Evolutionary conservation across 2,329 filamentous ascomycete genomes (phyloP).

Genomic region (Juglanconis sp.): DNA sequence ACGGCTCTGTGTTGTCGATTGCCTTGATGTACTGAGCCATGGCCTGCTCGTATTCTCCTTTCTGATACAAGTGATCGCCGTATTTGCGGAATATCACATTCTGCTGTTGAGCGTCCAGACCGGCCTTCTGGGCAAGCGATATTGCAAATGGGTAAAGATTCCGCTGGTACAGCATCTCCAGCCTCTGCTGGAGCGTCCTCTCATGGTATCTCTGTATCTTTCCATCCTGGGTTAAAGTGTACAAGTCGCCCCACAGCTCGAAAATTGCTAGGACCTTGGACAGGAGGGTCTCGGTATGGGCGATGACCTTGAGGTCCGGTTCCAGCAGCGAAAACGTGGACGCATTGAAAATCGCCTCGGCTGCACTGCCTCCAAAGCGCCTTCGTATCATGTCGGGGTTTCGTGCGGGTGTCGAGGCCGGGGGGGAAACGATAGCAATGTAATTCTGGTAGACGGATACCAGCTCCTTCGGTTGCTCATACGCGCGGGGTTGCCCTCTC

Average conservation of each 20-base stretch:
- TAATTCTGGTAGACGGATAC: constrained; percentile 81
- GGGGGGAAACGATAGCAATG: constrained; percentile 80
- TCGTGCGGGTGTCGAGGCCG: constrained; percentile 49
- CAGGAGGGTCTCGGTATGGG: constrained; percentile 81
- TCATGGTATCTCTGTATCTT: constrained; percentile 89
- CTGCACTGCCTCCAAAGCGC: constrained; percentile 68
- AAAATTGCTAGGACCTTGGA: constrained; percentile 79
- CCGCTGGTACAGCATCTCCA: constrained; percentile 90
- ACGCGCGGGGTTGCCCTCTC: constrained; percentile 82
- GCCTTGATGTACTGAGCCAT: constrained; percentile 98
- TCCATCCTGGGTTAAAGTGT: constrained; percentile 84
- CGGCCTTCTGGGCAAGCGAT: constrained; percentile 85
- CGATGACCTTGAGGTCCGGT: constrained; percentile 83
- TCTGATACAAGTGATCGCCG: constrained; percentile 91
- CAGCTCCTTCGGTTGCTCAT: constrained; percentile 84
- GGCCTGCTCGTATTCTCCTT: constrained; percentile 93
- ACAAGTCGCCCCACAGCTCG: constrained; percentile 86
- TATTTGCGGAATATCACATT: constrained; percentile 92
- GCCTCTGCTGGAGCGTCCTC: constrained; percentile 81
- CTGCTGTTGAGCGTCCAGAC: constrained; percentile 75
- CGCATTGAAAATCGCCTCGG: constrained; percentile 79
- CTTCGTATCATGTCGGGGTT: constrained; percentile 61
- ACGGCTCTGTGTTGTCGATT: constrained; percentile 93
- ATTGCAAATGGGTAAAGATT: constrained; percentile 91
- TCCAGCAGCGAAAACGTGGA: constrained; percentile 91